These are phyloP conservation scores for Pneumocystis murina DNA, from an alignment of 1,139 yeast species.

Conservation along the genomic window DNA sequence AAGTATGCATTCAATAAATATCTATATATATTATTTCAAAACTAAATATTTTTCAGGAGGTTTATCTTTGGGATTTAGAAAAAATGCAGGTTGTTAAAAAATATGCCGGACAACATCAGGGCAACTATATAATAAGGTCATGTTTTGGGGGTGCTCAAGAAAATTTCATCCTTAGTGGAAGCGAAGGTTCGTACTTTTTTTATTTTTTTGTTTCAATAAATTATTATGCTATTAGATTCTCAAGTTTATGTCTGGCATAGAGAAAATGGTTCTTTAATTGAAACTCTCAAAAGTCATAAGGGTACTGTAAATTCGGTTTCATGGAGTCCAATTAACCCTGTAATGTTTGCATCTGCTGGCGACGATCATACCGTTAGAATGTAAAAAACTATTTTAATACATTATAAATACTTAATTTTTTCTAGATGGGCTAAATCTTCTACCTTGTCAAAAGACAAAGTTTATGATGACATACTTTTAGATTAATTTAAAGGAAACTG, in stretches of 20 bases:
- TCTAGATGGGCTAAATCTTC: background rate
- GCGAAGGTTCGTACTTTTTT: constrained; percentile 30
- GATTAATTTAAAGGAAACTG: background rate
- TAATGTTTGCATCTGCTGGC: constrained; percentile 66
- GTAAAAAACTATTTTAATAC: constrained; percentile 9
- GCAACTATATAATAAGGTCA: constrained; percentile 56
- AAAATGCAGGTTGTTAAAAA: constrained; percentile 40
- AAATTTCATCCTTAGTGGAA: constrained; percentile 61
- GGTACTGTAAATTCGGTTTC: constrained; percentile 60
- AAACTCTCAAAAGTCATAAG: constrained; percentile 48
- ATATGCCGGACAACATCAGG: constrained; percentile 58
- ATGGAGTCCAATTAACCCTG: constrained; percentile 46
- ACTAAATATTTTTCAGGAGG: constrained; percentile 32
- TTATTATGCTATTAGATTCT: constrained; percentile 35
- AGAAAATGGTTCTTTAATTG: constrained; percentile 53
- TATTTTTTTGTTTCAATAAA: background rate
- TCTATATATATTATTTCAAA: constrained; percentile 46
- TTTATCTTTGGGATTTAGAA: constrained; percentile 61
- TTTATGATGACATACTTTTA: background rate
- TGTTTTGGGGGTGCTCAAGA: constrained; percentile 61
- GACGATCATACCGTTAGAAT: constrained; percentile 43
- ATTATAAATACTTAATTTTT: background rate
- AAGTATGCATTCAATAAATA: constrained; percentile 24
- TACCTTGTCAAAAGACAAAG: background rate
- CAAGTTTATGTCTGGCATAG: constrained; percentile 69